phyloP scores from a whole-genome alignment of 1,139 yeast genomes.

The Yamadazyma blattariae region DNA sequence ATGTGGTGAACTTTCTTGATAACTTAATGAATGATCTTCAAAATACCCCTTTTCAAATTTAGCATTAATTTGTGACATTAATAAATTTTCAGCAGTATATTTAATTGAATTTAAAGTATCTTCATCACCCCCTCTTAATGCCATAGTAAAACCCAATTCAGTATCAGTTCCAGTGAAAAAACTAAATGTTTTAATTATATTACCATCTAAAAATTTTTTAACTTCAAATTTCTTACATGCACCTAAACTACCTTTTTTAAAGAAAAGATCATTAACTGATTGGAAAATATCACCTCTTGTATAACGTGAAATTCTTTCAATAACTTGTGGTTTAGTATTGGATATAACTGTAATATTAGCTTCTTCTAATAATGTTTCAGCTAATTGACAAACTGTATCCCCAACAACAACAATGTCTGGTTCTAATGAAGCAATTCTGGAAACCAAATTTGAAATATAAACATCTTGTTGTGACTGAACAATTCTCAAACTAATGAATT shows the following conservation, averaged over 20 bases:
- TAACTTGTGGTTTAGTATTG: conserved; percentile 77
- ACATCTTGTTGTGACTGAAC: conserved; percentile 88
- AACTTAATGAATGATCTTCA: conserved; percentile 59
- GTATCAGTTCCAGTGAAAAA: conserved; percentile 76
- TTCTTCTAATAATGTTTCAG: conserved; percentile 66
- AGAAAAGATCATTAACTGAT: conserved; percentile 45
- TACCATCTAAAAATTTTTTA: conserved; percentile 55
- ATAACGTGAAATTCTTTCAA: conserved; percentile 74
- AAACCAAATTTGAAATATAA: conserved; percentile 76
- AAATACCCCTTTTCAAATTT: conserved; percentile 79
- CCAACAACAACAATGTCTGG: conserved; percentile 84
- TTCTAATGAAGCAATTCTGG: conserved; percentile 68
- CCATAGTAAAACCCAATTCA: conserved; percentile 76
- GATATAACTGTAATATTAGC: conserved; percentile 78
- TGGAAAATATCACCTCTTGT: conserved; percentile 78
- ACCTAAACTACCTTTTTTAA: conserved; percentile 62
- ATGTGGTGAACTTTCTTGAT: conserved; percentile 16
- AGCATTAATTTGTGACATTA: conserved; percentile 72
- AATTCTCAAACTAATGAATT: conserved; percentile 77
- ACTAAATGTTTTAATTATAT: conserved; percentile 65
- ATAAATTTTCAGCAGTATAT: conserved; percentile 75
- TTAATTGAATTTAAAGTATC: conserved; percentile 65
- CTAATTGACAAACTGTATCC: conserved; percentile 81
- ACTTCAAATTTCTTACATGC: conserved; percentile 71
- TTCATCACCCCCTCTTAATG: conserved; percentile 72